A percentile compares a stretch with the other conserved stretches of the same genome.
Conservation (phyloP, 2,329 filamentous ascomycete species). For the Colletotrichum sansevieriae region DNA sequence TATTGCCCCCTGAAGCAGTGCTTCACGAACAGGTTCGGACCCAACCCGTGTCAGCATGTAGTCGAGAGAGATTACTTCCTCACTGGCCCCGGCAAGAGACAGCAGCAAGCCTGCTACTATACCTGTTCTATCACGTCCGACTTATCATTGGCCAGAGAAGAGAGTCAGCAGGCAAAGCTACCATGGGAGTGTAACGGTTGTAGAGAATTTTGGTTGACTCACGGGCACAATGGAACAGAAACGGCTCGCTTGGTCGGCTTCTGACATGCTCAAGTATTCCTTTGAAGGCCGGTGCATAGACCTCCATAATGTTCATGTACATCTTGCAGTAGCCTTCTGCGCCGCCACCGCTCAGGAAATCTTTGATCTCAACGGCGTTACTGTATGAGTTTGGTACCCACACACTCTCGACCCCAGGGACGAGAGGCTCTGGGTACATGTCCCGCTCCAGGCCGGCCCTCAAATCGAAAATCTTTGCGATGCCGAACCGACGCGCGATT, state of each 20-base stretch:
- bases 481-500: neutral
- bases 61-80: neutral
- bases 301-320: conserved; percentile 61
- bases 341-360: conserved; percentile 60
- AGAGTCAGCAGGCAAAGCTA: too few relatives aligned
- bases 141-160: neutral
- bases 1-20: neutral
- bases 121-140: conserved; percentile 10
- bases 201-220: conserved; percentile 41
- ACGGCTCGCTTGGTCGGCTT: conserved; percentile 59
- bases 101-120: neutral
- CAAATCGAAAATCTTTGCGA: conserved; percentile 10
- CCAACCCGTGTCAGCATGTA: conserved; percentile 7
- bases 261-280: conserved; percentile 62
- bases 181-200: too few relatives aligned
- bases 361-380: conserved; percentile 49
- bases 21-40: conserved; percentile 4
- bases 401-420: neutral
- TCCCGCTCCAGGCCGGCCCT: neutral
- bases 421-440: neutral
- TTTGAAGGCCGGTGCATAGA: conserved; percentile 57
- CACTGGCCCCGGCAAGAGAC: neutral
- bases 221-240: conserved; percentile 69
- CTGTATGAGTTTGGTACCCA: conserved; percentile 5
- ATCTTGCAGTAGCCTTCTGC: conserved; percentile 60